phyloP scores from a whole-genome alignment of 2,329 filamentous ascomycete genomes.

The Fusarium sp. region DNA sequence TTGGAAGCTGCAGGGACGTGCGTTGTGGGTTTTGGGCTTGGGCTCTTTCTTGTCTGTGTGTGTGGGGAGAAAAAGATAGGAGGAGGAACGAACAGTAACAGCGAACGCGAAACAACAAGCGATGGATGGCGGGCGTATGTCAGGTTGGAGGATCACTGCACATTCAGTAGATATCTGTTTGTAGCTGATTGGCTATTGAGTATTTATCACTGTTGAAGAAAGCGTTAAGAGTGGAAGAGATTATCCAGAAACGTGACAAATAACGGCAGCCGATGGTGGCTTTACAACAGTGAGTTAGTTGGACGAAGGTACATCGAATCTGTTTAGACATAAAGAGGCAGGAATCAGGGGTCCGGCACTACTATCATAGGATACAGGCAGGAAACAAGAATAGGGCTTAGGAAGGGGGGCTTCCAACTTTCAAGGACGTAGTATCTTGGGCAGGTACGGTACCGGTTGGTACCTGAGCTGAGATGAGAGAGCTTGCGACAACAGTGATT shows the following conservation, averaged over 20 bases:
- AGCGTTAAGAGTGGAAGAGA: conserved; percentile 10
- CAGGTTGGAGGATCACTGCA: conserved; percentile 8
- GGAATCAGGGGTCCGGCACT: conserved; percentile 36
- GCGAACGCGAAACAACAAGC: conserved; percentile 38
- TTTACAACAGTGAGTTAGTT: neutral
- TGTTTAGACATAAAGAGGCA: conserved; percentile 14
- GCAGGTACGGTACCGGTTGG: conserved; percentile 14
- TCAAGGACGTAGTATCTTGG: neutral
- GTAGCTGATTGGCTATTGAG: neutral
- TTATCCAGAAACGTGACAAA: conserved; percentile 11
- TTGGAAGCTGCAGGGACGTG: conserved; percentile 41
- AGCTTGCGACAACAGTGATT: neutral
- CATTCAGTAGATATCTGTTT: neutral
- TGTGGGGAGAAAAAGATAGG: conserved; percentile 25
- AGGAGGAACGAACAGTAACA: conserved; percentile 11
- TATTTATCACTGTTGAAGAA: conserved; percentile 25
- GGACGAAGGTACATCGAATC: neutral
- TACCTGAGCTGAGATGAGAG: conserved; percentile 23
- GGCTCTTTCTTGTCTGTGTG: conserved; percentile 22
- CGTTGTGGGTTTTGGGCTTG: conserved; percentile 27
- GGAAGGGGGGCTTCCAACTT: neutral
- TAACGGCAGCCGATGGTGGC: neutral
- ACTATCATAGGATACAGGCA: conserved; percentile 12
- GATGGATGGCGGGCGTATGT: conserved; percentile 9
- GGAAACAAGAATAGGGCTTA: conserved; percentile 16